Evolutionary conservation across 2,329 filamentous ascomycete genomes (phyloP), one percentile per base, ranked within the genome.

Genomic region (Alternaria postmessia): DNA sequence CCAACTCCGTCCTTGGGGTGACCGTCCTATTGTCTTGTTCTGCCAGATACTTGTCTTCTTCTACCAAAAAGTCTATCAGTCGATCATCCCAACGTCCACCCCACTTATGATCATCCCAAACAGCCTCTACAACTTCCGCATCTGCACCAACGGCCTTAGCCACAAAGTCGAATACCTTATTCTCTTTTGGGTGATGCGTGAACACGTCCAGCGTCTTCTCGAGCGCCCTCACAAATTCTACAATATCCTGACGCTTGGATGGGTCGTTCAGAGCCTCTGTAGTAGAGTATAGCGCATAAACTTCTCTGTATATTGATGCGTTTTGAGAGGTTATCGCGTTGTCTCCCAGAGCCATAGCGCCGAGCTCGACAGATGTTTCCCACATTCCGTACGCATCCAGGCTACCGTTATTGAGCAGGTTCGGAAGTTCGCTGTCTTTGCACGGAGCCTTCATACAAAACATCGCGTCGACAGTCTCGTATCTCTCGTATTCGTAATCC

Each of bases 21-120:
- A 26, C 54, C 5, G 39, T 42, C 55, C 72, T 60, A 22, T 60
- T 59, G 52, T 73, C 68, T 43, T 43, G 43, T 38, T 54, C 52
- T 12, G 69, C 68, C 20, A 73, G 46, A 64, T 69, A 72, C 34
- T 44, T 55, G 59, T 75, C 71, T 55, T 75, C 72, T 9, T 65
- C 62, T 0, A 69, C 63, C 47, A 74, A 38, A 39, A 71, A 63
- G 16, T 67, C 63, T n/a, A 71, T 43, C 36, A 75, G 47, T 18
- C 66, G 64, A 18, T 54, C 51, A 34, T 55, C 58, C 64, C 62
- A 67, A 5, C 34, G 62, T 8, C 67, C 69, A 39, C 46, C 66
- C 69, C 71, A 75, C 18, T 65, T 63, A 60, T 73, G 72, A 24
- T 67, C 63, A 3, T 12, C 41, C 71, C 71, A 71, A 7, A 72